These are phyloP conservation scores for Ilyonectria destructans DNA, from an alignment of 2,329 filamentous ascomycete species.

Conservation along the genomic window DNA sequence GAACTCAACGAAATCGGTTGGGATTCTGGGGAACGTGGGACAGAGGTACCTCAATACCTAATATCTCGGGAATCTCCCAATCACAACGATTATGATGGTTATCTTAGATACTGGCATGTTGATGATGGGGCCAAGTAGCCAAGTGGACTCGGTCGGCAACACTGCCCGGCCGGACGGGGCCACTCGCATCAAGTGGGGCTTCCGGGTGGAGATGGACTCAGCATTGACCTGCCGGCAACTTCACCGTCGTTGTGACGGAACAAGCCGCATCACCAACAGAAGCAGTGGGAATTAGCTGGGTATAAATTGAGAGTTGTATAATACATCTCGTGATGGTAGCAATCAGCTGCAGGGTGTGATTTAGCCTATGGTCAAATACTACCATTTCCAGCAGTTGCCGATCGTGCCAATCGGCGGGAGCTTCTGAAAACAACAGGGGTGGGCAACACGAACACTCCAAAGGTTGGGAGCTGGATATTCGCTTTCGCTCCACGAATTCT, in stretches of 20 bases:
- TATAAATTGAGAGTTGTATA: neutral
- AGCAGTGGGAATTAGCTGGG: neutral
- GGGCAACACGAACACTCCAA: neutral
- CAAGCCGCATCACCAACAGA: neutral
- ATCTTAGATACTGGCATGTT: conserved; percentile 1
- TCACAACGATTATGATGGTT: neutral
- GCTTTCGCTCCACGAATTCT: neutral
- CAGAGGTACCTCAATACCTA: neutral
- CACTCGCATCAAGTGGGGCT: conserved; percentile 1
- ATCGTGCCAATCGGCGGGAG: neutral
- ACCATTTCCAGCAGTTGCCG: neutral
- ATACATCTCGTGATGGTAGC: neutral
- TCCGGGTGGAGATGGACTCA: neutral
- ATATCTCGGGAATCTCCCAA: neutral
- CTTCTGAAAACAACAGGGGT: neutral
- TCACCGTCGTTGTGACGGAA: neutral
- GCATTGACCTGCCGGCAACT: neutral
- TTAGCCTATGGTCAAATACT: neutral
- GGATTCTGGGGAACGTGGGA: neutral
- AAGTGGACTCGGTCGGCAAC: neutral
- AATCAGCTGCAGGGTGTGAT: neutral
- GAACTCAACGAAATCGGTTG: neutral
- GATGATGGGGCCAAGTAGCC: neutral
- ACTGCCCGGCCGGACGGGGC: conserved; percentile 1
- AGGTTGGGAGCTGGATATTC: neutral